Evolutionary conservation across 768 basidiomycete genomes (phyloP).

Genomic region (Lentinus tigrinus): DNA sequence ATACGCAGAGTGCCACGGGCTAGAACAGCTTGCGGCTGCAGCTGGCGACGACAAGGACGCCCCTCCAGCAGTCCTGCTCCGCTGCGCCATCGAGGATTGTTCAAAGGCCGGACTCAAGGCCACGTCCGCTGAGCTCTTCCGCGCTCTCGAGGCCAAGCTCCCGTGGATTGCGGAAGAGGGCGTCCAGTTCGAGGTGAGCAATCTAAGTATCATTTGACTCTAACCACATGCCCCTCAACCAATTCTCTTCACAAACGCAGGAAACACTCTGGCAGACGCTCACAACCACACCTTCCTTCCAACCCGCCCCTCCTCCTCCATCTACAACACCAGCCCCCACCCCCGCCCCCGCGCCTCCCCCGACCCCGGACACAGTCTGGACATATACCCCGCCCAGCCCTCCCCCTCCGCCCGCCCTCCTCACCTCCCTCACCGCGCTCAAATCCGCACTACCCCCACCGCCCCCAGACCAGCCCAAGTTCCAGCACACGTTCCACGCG

Average conservation of each 20-base stretch:
- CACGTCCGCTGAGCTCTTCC: slow-evolving; percentile 61
- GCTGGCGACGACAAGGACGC: slow-evolving; percentile 31
- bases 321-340: background rate
- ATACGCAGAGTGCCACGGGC: slow-evolving; percentile 45
- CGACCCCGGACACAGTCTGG: slow-evolving; percentile 33
- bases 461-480: slow-evolving; percentile 22
- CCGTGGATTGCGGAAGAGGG: slow-evolving; percentile 58
- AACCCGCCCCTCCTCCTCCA: slow-evolving; percentile 20
- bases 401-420: slow-evolving; percentile 30
- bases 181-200: slow-evolving; percentile 51
- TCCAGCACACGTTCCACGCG: slow-evolving; percentile 63
- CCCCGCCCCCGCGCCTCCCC: background rate
- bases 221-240: too few species aligned
- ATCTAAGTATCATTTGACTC: too few species aligned
- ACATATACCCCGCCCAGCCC: slow-evolving; percentile 34
- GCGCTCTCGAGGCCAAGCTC: slow-evolving; percentile 53
- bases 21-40: slow-evolving; percentile 39
- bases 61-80: slow-evolving; percentile 55
- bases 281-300: slow-evolving; percentile 49
- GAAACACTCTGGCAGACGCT: slow-evolving; percentile 61
- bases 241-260: slow-evolving; percentile 30
- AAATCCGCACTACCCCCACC: slow-evolving; percentile 18
- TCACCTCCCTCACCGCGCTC: slow-evolving; percentile 25
- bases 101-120: slow-evolving; percentile 38
- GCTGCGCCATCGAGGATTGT: slow-evolving; percentile 59